These are phyloP conservation scores for Coemansia sp. DNA, from an alignment of 371 early-diverging fungal species.

Conservation along the genomic window DNA sequence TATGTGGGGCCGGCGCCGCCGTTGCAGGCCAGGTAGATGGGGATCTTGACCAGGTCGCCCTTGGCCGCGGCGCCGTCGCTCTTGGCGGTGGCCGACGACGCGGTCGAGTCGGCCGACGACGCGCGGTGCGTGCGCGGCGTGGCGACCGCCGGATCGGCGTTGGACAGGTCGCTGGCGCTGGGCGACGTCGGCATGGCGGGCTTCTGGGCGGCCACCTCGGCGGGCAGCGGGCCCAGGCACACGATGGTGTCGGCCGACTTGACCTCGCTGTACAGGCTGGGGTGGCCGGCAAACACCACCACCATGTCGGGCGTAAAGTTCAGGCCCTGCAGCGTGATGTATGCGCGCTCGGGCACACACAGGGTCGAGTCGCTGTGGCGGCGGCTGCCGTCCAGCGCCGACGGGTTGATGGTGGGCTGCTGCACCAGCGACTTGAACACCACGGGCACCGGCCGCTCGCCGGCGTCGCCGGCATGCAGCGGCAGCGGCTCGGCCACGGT, in stretches of 20 bases:
- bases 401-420: slow-evolving; percentile 35
- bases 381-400: slow-evolving; percentile 29
- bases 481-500: background rate
- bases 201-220: slow-evolving; percentile 19
- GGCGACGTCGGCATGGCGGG: slow-evolving; percentile 35
- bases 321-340: slow-evolving; percentile 58
- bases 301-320: slow-evolving; percentile 65
- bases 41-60: slow-evolving; percentile 23
- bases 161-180: slow-evolving; percentile 41
- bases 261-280: slow-evolving; percentile 37
- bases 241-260: slow-evolving; percentile 43
- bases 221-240: slow-evolving; percentile 46
- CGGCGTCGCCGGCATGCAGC: slow-evolving; percentile 3
- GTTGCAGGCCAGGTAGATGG: slow-evolving; percentile 41
- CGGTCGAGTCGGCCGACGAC: slow-evolving; percentile 42
- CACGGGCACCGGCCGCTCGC: slow-evolving; percentile 29
- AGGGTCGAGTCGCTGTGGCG: too few species aligned
- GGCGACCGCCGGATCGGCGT: slow-evolving; percentile 9
- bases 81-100: slow-evolving; percentile 37
- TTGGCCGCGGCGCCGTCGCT: slow-evolving; percentile 9
- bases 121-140: slow-evolving; percentile 27
- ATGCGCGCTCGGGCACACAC: slow-evolving; percentile 32
- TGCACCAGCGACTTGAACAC: slow-evolving; percentile 42
- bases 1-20: slow-evolving; percentile 44
- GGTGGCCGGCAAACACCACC: slow-evolving; percentile 63